Evolutionary conservation across 1,139 yeast species (phyloP).

Genomic region (Petasospora fabianii): DNA sequence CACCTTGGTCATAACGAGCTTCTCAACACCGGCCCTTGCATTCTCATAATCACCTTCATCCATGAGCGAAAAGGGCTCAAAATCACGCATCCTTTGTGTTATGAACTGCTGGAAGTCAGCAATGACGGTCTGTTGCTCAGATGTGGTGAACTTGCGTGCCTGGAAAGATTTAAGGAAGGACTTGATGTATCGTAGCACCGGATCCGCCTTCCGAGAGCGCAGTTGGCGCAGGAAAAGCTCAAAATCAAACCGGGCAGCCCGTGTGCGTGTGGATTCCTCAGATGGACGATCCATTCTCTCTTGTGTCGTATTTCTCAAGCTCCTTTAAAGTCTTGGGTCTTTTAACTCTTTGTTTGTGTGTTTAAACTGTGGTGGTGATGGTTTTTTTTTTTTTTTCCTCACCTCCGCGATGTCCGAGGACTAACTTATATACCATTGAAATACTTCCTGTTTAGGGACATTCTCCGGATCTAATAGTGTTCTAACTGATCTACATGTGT

Average conservation of each 20-base stretch:
- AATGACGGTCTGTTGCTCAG: conserved; percentile 75
- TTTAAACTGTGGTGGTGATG: background rate
- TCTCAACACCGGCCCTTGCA: conserved; percentile 89
- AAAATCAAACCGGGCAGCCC: conserved; percentile 56
- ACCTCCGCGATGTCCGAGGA: background rate
- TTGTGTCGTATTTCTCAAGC: background rate
- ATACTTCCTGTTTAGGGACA: too few species aligned
- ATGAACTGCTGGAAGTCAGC: conserved; percentile 72
- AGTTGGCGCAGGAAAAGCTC: conserved; percentile 73
- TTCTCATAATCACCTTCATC: conserved; percentile 60
- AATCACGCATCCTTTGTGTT: conserved; percentile 56
- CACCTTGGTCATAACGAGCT: conserved; percentile 82
- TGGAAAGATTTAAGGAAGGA: conserved; percentile 76
- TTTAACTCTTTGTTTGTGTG: background rate
- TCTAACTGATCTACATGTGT: conserved; percentile 33
- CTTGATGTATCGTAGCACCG: conserved; percentile 79
- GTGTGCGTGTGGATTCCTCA: conserved; percentile 10
- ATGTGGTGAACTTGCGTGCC: conserved; percentile 55
- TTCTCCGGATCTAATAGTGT: too few species aligned
- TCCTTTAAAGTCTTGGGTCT: background rate
- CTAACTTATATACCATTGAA: too few species aligned
- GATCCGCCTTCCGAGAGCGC: conserved; percentile 76
- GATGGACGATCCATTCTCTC: conserved; percentile 8
- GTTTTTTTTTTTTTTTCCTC: background rate
- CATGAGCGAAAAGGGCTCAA: conserved; percentile 74